Conservation (phyloP, 177 flowering plant genomes). For the Vitis hybrid region DNA sequence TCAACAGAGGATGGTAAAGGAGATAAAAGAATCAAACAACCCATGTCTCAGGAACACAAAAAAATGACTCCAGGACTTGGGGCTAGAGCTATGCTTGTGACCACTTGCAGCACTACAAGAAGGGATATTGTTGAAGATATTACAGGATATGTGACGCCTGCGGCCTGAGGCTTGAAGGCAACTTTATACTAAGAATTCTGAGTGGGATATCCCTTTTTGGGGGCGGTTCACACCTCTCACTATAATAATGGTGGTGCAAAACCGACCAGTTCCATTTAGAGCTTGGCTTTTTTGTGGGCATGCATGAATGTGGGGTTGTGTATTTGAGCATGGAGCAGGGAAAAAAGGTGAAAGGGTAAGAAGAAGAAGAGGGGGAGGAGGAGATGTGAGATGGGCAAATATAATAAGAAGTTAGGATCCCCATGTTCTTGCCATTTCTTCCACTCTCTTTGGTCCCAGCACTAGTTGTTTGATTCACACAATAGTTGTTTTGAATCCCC, state of each 20-base stretch:
- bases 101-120: slow-evolving; percentile 18
- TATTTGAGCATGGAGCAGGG: neutral
- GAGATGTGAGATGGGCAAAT: no score
- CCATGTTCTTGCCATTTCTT: no score
- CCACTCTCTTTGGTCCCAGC: no score
- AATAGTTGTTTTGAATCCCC: no score
- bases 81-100: slow-evolving; percentile 3
- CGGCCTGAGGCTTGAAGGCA: neutral
- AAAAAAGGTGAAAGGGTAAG: neutral
- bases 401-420: no score
- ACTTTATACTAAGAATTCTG: slow-evolving; percentile 6
- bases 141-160: neutral
- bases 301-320: neutral
- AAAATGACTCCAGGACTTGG: neutral
- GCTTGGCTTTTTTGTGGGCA: neutral
- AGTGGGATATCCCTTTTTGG: slow-evolving; percentile 9
- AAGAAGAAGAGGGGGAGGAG: no score
- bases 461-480: no score
- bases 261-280: slow-evolving; percentile 20
- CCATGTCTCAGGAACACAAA: slow-evolving; percentile 13
- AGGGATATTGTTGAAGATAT: neutral
- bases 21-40: neutral
- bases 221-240: neutral
- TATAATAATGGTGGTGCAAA: slow-evolving; percentile 1
- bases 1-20: neutral